phyloP scores from a whole-genome alignment of 169 alveolate species.

The Cryptosporidium viatorum region DNA sequence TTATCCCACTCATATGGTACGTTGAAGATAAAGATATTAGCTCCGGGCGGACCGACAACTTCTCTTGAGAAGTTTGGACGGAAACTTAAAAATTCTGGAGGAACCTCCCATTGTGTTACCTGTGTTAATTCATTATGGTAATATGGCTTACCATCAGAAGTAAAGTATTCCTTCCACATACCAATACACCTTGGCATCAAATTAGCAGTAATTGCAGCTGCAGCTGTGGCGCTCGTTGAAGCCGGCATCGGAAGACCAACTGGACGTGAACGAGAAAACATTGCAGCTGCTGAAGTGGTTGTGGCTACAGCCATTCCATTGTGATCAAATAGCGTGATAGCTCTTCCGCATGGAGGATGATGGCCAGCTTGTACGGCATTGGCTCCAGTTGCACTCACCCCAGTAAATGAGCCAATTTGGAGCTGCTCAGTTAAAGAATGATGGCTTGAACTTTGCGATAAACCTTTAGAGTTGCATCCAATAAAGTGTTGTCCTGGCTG shows the following conservation, averaged over 20 bases:
- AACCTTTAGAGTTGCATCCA: conserved; percentile 20
- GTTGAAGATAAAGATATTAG: conserved; percentile 93
- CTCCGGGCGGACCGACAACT: conserved; percentile 92
- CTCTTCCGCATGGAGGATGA: conserved; percentile 35
- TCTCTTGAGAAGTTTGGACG: conserved; percentile 79
- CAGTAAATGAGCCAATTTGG: conserved; percentile 3
- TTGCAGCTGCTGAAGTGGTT: conserved; percentile 26
- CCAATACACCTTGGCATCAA: conserved; percentile 87
- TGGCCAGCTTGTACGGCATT: background rate
- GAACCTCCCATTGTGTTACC: conserved; percentile 91
- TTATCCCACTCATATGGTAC: conserved; percentile 93
- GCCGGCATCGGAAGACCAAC: conserved; percentile 10
- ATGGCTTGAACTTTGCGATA: conserved; percentile 2
- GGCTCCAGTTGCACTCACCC: conserved; percentile 21
- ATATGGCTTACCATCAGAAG: conserved; percentile 88
- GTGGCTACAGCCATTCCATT: conserved; percentile 56
- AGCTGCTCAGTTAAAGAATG: conserved; percentile 3
- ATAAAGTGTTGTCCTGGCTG: conserved; percentile 1
- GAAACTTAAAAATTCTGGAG: conserved; percentile 85
- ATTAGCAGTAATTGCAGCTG: conserved; percentile 79
- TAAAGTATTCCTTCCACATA: conserved; percentile 86
- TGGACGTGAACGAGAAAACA: conserved; percentile 43
- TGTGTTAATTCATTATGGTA: conserved; percentile 87
- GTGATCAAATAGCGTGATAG: conserved; percentile 41
- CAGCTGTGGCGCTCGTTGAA: conserved; percentile 42